These are phyloP conservation scores for Cucurbita moschata DNA, from an alignment of 306 rosid species.

Conservation along the genomic window DNA sequence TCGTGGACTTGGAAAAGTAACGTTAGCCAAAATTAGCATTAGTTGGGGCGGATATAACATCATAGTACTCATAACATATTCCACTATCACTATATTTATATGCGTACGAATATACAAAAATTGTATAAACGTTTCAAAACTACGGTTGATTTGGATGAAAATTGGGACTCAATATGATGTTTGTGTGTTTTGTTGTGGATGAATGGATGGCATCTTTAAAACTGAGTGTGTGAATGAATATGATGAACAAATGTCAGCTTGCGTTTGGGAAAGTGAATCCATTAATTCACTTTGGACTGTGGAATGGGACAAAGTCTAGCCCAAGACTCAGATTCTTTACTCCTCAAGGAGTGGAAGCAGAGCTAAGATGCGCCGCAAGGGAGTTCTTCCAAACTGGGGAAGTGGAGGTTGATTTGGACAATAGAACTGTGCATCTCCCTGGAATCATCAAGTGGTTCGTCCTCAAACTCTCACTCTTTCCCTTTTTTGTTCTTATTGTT, in stretches of 20 bases:
- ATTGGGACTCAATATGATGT: neutral
- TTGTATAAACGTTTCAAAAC: too few species aligned
- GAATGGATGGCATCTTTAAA: neutral
- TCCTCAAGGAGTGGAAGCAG: constrained; percentile 55
- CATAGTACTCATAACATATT: too few species aligned
- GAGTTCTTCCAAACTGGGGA: constrained; percentile 64
- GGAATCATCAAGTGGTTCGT: constrained; percentile 63
- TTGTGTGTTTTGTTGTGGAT: neutral
- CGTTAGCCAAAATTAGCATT: too few species aligned
- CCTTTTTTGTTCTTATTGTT: too few species aligned
- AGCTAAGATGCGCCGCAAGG: constrained; percentile 65
- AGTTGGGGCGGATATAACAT: too few species aligned
- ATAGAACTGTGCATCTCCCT: constrained; percentile 56
- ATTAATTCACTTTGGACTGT: constrained; percentile 70
- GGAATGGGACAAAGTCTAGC: constrained; percentile 75
- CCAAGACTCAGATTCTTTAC: constrained; percentile 68
- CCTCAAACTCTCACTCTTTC: neutral
- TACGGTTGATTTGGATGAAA: too few species aligned
- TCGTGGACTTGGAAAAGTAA: too few species aligned
- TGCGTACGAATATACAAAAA: too few species aligned
- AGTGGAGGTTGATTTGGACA: constrained; percentile 74
- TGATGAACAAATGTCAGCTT: constrained; percentile 28
- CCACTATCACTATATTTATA: too few species aligned
- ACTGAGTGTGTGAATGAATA: neutral
- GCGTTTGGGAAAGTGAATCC: constrained; percentile 58